Conservation (phyloP, 1,284 basidiomycete species). For the Cryptococcus floricola region DNA sequence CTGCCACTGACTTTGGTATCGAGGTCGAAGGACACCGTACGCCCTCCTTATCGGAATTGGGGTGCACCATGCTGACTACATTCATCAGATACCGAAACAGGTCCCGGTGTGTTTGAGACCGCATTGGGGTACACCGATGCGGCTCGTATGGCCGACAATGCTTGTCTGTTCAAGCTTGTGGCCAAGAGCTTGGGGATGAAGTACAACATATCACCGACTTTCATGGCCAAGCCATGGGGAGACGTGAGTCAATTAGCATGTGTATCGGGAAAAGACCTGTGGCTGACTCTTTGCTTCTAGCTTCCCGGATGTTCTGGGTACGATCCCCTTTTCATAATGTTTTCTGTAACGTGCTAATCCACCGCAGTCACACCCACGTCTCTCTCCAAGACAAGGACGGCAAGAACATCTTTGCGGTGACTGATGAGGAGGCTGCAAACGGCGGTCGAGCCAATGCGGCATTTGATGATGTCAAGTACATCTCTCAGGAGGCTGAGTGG, state of each 20-base stretch:
- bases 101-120: slow-evolving; percentile 86
- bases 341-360: slow-evolving; percentile 1
- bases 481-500: slow-evolving; percentile 80
- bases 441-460: slow-evolving; percentile 66
- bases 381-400: slow-evolving; percentile 70
- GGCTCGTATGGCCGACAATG: slow-evolving; percentile 87
- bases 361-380: slow-evolving; percentile 78
- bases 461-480: slow-evolving; percentile 74
- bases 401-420: slow-evolving; percentile 69
- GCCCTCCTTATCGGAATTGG: slow-evolving; percentile 34
- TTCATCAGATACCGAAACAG: slow-evolving; percentile 85
- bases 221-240: slow-evolving; percentile 97
- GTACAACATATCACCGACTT: slow-evolving; percentile 82
- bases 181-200: slow-evolving; percentile 90
- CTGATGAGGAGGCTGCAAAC: slow-evolving; percentile 55
- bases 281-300: slow-evolving; percentile 49
- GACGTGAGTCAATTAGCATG: slow-evolving; percentile 57
- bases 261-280: neutral
- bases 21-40: slow-evolving; percentile 87
- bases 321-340: slow-evolving; percentile 26
- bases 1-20: slow-evolving; percentile 68
- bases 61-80: neutral
- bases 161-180: slow-evolving; percentile 84
- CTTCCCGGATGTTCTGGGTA: slow-evolving; percentile 87
- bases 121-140: slow-evolving; percentile 86